These are phyloP conservation scores for Casuarina cunninghamiana DNA, from an alignment of 306 rosid genomes.

Conservation along the genomic window DNA sequence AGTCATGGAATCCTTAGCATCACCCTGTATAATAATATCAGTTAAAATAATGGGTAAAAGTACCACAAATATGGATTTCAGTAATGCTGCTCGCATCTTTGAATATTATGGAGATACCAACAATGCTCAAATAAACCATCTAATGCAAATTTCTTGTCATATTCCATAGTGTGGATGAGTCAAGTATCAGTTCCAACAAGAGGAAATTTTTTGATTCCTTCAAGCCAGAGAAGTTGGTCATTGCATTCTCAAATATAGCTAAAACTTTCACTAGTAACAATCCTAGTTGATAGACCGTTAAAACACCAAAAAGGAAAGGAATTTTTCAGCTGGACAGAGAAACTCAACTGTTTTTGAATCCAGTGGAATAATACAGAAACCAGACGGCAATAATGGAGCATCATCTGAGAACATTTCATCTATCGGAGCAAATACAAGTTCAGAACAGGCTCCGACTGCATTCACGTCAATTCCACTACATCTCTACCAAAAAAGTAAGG, in stretches of 20 bases:
- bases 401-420: slow-evolving; percentile 91
- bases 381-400: slow-evolving; percentile 89
- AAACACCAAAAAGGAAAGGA: background rate
- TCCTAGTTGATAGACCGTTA: background rate
- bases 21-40: slow-evolving; percentile 43
- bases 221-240: background rate
- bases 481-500: slow-evolving; percentile 42
- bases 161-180: background rate
- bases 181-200: background rate
- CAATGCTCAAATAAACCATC: background rate
- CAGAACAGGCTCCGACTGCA: slow-evolving; percentile 79
- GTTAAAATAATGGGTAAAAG: background rate
- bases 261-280: background rate
- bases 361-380: slow-evolving; percentile 89
- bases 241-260: background rate
- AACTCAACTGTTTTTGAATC: slow-evolving; percentile 94
- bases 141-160: background rate
- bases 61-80: background rate
- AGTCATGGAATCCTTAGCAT: slow-evolving; percentile 57
- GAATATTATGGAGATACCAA: background rate
- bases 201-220: background rate
- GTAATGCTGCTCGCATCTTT: background rate
- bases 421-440: slow-evolving; percentile 88
- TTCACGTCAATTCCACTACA: slow-evolving; percentile 82
- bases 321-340: background rate